Base-by-base conservation (phyloP, 1,284 basidiomycete species). In the Melampsora abietis-canadensis region DNA sequence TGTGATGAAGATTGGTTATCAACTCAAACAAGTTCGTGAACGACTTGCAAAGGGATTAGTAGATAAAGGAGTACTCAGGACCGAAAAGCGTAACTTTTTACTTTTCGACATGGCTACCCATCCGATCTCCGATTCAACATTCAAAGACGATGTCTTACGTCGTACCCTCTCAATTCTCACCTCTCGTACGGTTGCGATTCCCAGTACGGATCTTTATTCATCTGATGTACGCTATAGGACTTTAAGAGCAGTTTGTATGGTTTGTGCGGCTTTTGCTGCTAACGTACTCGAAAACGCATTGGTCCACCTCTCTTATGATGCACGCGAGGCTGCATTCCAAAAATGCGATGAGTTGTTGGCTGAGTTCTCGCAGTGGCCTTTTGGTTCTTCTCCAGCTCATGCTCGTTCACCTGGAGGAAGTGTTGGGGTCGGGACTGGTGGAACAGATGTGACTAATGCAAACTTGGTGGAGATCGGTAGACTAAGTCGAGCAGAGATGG, bases 81-180 rank as follows among this genome's bases (percentile, higher is more conserved):
- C 94, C 14, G 94, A 96, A 82, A 96, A 96, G 82, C 90, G 92
- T 81, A 96, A 96, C 83, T 96, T 96, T 83, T 86, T 96, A 61
- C 85, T 96, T n/a, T 96, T 96, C 82, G 94, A 97, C 84, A 96
- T 96, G 94, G 93, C 94, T 24, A 96, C 94, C 0, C 94, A 96
- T 82, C 94, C 94, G 1, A 90, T 96, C 72, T 91, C 92, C 8
- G 94, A 96, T 82, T 87, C 92, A 31, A 89, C 90, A 76, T 89
- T 89, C 17, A 96, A 97, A 82, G 92, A 94, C 80, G 85, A 86
- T 76, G 87, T 96, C 79, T 85, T 96, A 78, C 84, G 85, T 19
- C 89, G 94, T 57, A 86, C 89, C 48, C 86, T 92, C 48, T 83
- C 88, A 6, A 86, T 96, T 46, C 86, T 96, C 78, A 93, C 92